Base-by-base conservation (phyloP, 1,284 basidiomycete genomes). In the Ustilago trichophora region DNA sequence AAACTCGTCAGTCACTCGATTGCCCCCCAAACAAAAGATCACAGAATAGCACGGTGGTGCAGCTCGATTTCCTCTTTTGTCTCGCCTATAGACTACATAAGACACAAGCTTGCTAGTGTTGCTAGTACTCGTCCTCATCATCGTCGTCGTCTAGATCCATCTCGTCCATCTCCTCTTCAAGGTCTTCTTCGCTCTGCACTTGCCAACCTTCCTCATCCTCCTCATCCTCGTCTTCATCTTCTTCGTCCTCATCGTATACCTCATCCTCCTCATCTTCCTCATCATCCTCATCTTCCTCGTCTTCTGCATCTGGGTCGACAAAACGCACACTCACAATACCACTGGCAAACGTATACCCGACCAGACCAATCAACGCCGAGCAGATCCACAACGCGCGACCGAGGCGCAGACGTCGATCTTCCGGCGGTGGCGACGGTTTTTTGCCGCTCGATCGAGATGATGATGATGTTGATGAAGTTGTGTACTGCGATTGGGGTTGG, bases 251-350 rank as follows among this genome's bases (percentile, higher is more conserved):
- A 21, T 51, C 55, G n/a, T 44, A 41, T 0, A 41, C 50, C 8
- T 51, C 59, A 5, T 51, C 62, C 1, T 58, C 63, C 3, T 53
- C 67, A 0, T 59, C 68, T 1, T 64, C 59, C 5, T 49, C 64
- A 10, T 54, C 53, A 15, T 54, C 49, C 32, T 50, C 45, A 6
- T 52, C 40, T 15, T 46, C 60, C 3, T 46, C 63, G 19, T 52
- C 41, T 26, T 52, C 38, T 3, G 45, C 37, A n/a, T 47, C 58
- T 1, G 37, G 48, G 22, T 65, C 59, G 16, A 51, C 52, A 13
- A 54, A 51, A 38, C 66, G 53, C 25, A 77, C 64, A 58, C 64
- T 72, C 52, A 77, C 66, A 59, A 77, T 66, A 32, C 75, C 75
- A 32, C 68, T 73, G 21, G 64, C 63, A 47, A 75, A 60, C n/a